These are phyloP conservation scores for Acer negundo DNA, from an alignment of 345 rosid species.

Conservation along the genomic window DNA sequence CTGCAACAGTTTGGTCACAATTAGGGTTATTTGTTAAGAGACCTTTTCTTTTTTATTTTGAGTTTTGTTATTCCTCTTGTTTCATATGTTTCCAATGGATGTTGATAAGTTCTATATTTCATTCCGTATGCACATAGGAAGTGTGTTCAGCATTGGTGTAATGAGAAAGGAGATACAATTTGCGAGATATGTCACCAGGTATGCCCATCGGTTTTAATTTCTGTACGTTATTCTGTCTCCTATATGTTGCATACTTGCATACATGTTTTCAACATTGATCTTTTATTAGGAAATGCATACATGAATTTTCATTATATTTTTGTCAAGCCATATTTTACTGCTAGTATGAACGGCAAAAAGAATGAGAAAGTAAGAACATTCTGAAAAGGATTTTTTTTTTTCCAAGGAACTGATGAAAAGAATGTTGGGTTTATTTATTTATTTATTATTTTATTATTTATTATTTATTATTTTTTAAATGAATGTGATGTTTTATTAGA, in stretches of 20 bases:
- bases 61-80: background rate
- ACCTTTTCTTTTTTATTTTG: background rate
- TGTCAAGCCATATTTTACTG: background rate
- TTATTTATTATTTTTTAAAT: no score
- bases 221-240: background rate
- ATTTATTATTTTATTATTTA: no score
- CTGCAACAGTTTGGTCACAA: background rate
- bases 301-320: background rate
- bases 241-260: no score
- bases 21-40: background rate
- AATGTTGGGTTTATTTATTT: no score
- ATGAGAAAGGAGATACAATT: conserved; percentile 83
- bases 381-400: no score
- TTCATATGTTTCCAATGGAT: background rate
- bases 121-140: conserved; percentile 83
- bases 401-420: no score
- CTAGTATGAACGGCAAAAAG: background rate
- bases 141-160: conserved; percentile 97
- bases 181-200: conserved; percentile 99
- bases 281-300: background rate
- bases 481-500: no score
- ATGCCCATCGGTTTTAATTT: conserved; percentile 9
- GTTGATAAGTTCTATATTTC: conserved; percentile 1
- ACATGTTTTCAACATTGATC: background rate
- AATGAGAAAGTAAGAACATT: conserved; percentile 1